Evolutionary conservation across 1,284 basidiomycete genomes (phyloP).

Genomic region (Papiliotrema fonsecae): DNA sequence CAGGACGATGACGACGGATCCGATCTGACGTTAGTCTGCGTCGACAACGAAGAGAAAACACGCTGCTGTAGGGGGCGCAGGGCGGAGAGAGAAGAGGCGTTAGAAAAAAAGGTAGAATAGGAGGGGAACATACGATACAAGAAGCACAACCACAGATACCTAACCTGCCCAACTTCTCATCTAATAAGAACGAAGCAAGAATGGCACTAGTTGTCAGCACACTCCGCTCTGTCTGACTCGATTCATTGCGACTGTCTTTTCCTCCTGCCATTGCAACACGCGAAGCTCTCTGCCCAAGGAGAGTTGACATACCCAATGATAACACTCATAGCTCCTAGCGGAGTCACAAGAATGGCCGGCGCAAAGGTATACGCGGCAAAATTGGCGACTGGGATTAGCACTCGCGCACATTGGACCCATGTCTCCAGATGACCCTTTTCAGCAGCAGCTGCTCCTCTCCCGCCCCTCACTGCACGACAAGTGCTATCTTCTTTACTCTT

Average conservation of each 20-base stretch:
- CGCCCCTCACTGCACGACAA: too few species aligned
- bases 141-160: slow-evolving; percentile 88
- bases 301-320: slow-evolving; percentile 62
- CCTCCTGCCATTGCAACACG: too few species aligned
- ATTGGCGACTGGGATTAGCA: slow-evolving; percentile 76
- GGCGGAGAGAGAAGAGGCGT: background rate
- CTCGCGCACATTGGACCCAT: too few species aligned
- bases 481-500: too few species aligned
- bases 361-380: slow-evolving; percentile 99
- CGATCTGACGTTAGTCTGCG: slow-evolving; percentile 52
- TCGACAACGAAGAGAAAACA: background rate
- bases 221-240: background rate
- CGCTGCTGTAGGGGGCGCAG: background rate
- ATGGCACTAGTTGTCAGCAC: slow-evolving; percentile 59
- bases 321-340: slow-evolving; percentile 92
- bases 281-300: background rate
- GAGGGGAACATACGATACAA: slow-evolving; percentile 57
- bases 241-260: too few species aligned
- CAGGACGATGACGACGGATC: slow-evolving; percentile 90
- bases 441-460: background rate
- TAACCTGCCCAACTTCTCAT: slow-evolving; percentile 90
- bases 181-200: slow-evolving; percentile 85
- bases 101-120: background rate
- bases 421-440: background rate
- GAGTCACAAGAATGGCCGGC: slow-evolving; percentile 94